phyloP scores from a whole-genome alignment of 2,329 filamentous ascomycete species.

The Plectosphaerella sp. region DNA sequence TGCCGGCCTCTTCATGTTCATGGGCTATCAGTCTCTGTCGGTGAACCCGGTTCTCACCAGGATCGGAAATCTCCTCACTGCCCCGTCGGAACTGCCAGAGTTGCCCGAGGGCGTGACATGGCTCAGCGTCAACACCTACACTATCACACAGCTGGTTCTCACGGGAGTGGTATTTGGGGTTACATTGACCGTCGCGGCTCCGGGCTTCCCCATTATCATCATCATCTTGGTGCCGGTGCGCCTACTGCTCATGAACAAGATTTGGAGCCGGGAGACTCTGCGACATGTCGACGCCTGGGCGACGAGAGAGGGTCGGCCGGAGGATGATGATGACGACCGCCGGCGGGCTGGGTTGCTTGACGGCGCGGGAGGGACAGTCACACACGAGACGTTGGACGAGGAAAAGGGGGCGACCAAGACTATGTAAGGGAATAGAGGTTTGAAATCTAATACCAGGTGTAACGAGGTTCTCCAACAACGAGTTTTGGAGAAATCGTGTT shows the following conservation, averaged over 20 bases:
- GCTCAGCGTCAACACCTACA: slow-evolving; percentile 54
- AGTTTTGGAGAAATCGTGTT: too few species aligned
- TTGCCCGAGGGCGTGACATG: slow-evolving; percentile 42
- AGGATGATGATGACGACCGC: slow-evolving; percentile 31
- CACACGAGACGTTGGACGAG: slow-evolving; percentile 12
- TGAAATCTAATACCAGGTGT: too few species aligned
- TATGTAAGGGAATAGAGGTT: neutral
- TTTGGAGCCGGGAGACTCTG: slow-evolving; percentile 56
- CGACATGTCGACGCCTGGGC: slow-evolving; percentile 39
- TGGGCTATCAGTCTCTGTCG: slow-evolving; percentile 61
- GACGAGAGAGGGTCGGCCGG: slow-evolving; percentile 48
- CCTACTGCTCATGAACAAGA: slow-evolving; percentile 52
- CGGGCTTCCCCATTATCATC: slow-evolving; percentile 60
- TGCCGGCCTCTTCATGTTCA: slow-evolving; percentile 63
- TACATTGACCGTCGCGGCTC: slow-evolving; percentile 58
- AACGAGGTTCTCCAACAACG: too few species aligned
- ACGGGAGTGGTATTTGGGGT: slow-evolving; percentile 59
- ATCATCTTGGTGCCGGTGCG: slow-evolving; percentile 60
- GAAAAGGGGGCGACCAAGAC: slow-evolving; percentile 18
- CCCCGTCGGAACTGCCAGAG: slow-evolving; percentile 40
- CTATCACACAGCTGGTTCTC: slow-evolving; percentile 50
- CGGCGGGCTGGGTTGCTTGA: slow-evolving; percentile 5
- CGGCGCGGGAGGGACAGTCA: neutral
- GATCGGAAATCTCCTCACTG: slow-evolving; percentile 54
- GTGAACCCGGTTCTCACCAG: slow-evolving; percentile 59